Conservation (phyloP, 371 early-diverging fungal species). For the Mucor plumbeus region DNA sequence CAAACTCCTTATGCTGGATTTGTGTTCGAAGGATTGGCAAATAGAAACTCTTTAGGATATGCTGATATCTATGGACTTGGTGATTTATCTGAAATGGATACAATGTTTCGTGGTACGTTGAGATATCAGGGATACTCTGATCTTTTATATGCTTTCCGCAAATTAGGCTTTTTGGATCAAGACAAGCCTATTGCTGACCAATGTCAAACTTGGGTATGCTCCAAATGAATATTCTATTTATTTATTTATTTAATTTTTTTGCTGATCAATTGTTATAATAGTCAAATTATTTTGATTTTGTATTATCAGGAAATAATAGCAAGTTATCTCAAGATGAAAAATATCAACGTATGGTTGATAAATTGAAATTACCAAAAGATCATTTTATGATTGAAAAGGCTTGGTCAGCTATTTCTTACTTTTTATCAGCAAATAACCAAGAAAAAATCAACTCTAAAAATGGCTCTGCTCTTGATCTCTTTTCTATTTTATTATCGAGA, state of each 20-base stretch:
- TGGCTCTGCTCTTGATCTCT: constrained; percentile 66
- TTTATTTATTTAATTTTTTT: neutral
- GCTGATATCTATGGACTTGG: constrained; percentile 70
- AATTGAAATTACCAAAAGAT: constrained; percentile 48
- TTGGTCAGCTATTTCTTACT: constrained; percentile 41
- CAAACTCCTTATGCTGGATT: constrained; percentile 81
- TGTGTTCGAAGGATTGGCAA: constrained; percentile 85
- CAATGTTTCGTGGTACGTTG: constrained; percentile 88
- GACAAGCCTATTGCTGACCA: constrained; percentile 31
- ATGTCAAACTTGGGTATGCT: constrained; percentile 54
- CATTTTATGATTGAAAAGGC: constrained; percentile 49
- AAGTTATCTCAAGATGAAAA: constrained; percentile 17
- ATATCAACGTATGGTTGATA: constrained; percentile 44
- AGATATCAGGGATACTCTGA: constrained; percentile 81
- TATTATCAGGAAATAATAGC: constrained; percentile 15
- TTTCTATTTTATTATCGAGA: constrained; percentile 74
- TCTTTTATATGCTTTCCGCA: constrained; percentile 64
- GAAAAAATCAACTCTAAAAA: constrained; percentile 1
- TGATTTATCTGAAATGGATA: constrained; percentile 69
- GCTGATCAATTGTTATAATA: constrained; percentile 7
- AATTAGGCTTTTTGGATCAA: constrained; percentile 58
- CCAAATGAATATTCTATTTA: neutral
- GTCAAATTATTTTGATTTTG: constrained; percentile 33
- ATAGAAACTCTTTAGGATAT: constrained; percentile 80
- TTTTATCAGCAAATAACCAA: constrained; percentile 20